phyloP scores from a whole-genome alignment of 192 early-diverging fungal species.

The Helicostylum pulchrum region DNA sequence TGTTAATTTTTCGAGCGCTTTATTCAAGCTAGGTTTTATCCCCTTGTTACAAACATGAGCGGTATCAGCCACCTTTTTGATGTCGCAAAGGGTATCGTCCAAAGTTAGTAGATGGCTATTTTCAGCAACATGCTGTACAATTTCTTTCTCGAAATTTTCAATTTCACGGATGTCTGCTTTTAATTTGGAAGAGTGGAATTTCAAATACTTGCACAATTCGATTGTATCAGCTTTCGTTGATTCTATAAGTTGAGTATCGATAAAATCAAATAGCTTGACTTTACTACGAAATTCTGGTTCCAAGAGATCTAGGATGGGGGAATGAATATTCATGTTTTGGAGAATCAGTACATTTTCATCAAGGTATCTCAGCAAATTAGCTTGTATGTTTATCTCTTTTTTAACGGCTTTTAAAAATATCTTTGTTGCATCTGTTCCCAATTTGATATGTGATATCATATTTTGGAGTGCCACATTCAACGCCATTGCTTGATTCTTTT shows the following conservation, averaged over 20 bases:
- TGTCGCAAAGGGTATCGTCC: constrained; percentile 2
- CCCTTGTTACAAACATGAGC: constrained; percentile 24
- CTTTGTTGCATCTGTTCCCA: constrained; percentile 33
- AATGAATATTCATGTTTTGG: constrained; percentile 45
- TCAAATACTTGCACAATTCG: too few relatives aligned
- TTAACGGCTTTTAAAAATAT: constrained; percentile 18
- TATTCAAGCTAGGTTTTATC: constrained; percentile 22
- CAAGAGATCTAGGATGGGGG: constrained; percentile 26
- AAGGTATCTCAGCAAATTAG: constrained; percentile 26
- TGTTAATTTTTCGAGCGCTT: constrained; percentile 25
- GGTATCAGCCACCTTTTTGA: constrained; percentile 13
- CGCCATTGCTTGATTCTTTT: constrained; percentile 47
- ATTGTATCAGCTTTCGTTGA: not conserved
- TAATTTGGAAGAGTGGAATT: too few relatives aligned
- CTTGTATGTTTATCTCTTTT: constrained; percentile 34
- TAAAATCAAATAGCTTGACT: constrained; percentile 8
- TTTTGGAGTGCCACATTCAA: constrained; percentile 50
- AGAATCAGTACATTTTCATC: constrained; percentile 41
- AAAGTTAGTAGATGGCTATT: not conserved
- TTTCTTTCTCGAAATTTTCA: too few relatives aligned
- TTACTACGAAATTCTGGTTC: not conserved
- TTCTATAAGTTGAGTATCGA: constrained; percentile 7
- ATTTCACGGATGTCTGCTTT: too few relatives aligned
- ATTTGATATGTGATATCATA: constrained; percentile 44
- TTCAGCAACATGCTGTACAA: too few relatives aligned